Base-by-base conservation (phyloP, 768 basidiomycete species). In the Mycena vulgaris region DNA sequence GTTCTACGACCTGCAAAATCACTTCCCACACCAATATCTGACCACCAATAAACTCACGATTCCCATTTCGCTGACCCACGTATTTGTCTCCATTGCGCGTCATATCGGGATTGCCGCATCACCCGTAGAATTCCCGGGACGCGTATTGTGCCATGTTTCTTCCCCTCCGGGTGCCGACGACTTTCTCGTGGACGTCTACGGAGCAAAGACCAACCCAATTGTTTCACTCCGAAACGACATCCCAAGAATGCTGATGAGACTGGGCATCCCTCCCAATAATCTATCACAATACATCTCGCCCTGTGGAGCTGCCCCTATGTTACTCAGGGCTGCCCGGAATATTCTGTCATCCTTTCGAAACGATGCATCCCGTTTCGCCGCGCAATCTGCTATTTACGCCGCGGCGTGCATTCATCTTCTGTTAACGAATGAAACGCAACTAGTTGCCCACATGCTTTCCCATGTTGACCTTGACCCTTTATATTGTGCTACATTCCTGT, bases 1-100 rank as follows among this genome's bases (percentile, higher is more conserved):
- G 17, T 89, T 87, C 72, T 79, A 83, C 60, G 70, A 82, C 37
- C 79, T 89, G n/a, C 75, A 81, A 57, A 87, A 89, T 68, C 86
- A 87, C 53, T 91, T 90, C 69, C 90, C 91, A 21, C 90, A 91
- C 70, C 75, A 80, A 62, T 89, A 91, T 74, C 82, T 92, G 25
- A 82, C 80, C 1, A 82, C 83, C 0, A 79, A 86, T 73, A 88
- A 83, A 64, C 77, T 78, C 27, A 86, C 89, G 0, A 84, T 92
- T 49, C 90, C 91, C 0, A 86, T 92, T 55, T 89, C 89, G 14
- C 80, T 92, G 48, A 86, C 87, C 42, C 89, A 88, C 77, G 75
- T 90, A 27, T 92, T 90, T 68, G 84, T 88, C 16, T 84, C 86
- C 21, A 78, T 92, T 49, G 85, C 85, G 21, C 82, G 84, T 19